Evolutionary conservation across 441 rosid genomes (phyloP), one percentile per base, ranked within the genome.

Genomic region (Populus hybrid): DNA sequence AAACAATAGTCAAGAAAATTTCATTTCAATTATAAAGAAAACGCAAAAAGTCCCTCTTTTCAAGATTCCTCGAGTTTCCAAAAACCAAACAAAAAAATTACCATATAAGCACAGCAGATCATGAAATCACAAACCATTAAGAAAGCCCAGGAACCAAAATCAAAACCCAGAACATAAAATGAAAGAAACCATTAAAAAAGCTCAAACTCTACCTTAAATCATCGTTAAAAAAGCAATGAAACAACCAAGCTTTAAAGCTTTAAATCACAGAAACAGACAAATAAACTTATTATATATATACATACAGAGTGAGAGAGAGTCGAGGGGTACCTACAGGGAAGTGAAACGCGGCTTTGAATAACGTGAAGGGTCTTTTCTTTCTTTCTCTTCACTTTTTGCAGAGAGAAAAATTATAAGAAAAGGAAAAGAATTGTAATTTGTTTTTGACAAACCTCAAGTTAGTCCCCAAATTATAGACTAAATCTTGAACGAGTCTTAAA

Each of bases 341-440:
- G 83, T 69, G 32, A 85, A 77, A 75, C 82, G 84, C 85, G 79
- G 89, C 82, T 82, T 88, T 75, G 82, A 69, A 67, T 19, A 83
- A 66, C 82, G 83, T 78, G 85, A 83, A 82, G 86, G 59, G 26
- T 68, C 42, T 53, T 35, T 53, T 35, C 8, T 73, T 9, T 16
- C 36, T 28, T 71, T 53, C 65, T 24, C 40, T 75, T 72, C 59
- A 65, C 66, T 32, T 79, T 61, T 34, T 32, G 77, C 76, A 70
- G 79, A 67, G 80, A 82, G 36, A 78, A 75, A 77, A 38, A 59
- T 23, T 24, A 72, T 4, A 69, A 74, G 36, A 78, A 40, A 77
- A 70, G 53, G 26, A 68, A 10, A 32, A 32, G 67, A n/a, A 72
- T 6, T 18, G 61, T 53, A 53, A 53, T 53, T 53, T 18, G 0